Base-by-base conservation (phyloP, 1,139 yeast genomes). In the Yamadazyma triangularis region DNA sequence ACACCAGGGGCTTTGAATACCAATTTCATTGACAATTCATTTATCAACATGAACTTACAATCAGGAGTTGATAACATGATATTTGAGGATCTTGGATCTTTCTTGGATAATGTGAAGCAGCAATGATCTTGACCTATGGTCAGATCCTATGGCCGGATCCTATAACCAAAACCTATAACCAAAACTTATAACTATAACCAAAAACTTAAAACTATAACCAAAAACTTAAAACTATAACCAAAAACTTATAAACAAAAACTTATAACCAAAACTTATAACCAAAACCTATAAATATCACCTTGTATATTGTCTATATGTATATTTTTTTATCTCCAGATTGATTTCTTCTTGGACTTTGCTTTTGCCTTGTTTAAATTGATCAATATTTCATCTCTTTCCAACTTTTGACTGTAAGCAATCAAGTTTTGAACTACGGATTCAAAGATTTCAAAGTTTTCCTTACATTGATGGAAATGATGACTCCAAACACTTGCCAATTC, bases 351-450 rank as follows among this genome's bases (percentile, higher is more conserved):
- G 24, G 43, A 35, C 26, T 50, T 52, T 18, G 34, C 31, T 29
- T 52, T 53, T 9, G 57, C 40, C 27, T 52, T 51, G 35, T 61
- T 60, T 41, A 66, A 49, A 36, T 57, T 56, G 33, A 55, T 67
- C 31, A 69, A 47, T 15, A 71, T 56, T 45, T 73, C 77, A 29
- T 73, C 72, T 33, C 79, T 53, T 40, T 70, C 63, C 25, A 72
- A 44, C 41, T 70, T 68, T 46, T 81, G 88, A 20, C 83, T 78
- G 50, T 80, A 79, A 13, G 84, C 89, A 23, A 80, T 79, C 40
- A 79, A 59, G 41, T 77, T 78, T 50, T 80, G 87, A 23, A 81
- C 83, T 40, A 81, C 86, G 4, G 77, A 65, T 47, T 81, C 88
- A 47, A 77, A 79, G 10, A 81, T 75, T 31, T 73, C 76, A 42